These are phyloP conservation scores for Pichia eremophila DNA, from an alignment of 805 yeast species.

Conservation along the genomic window DNA sequence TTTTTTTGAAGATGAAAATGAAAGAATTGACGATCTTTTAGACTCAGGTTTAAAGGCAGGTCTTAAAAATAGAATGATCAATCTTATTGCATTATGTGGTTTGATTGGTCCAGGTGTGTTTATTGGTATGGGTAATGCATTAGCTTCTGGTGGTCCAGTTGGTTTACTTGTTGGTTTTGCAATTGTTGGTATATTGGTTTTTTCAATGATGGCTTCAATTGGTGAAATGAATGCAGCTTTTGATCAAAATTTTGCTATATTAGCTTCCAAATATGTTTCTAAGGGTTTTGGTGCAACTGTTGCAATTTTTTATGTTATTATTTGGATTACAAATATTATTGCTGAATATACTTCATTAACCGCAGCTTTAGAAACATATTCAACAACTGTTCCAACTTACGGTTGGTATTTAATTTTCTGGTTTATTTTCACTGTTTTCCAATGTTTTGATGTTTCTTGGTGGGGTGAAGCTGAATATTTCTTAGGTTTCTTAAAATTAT, in stretches of 20 bases:
- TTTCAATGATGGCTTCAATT: constrained; percentile 44
- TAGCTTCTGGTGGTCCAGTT: constrained; percentile 43
- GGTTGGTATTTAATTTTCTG: constrained; percentile 48
- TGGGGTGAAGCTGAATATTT: constrained; percentile 52
- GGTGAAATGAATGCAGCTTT: constrained; percentile 48
- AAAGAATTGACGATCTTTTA: constrained; percentile 11
- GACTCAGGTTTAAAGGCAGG: constrained; percentile 15
- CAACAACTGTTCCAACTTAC: constrained; percentile 42
- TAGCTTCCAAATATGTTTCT: constrained; percentile 43
- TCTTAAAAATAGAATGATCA: constrained; percentile 15
- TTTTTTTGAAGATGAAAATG: constrained; percentile 8
- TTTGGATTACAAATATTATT: constrained; percentile 49
- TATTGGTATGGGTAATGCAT: constrained; percentile 40
- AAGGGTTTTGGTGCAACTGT: constrained; percentile 50
- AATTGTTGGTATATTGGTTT: constrained; percentile 42
- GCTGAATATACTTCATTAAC: constrained; percentile 48
- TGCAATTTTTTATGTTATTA: constrained; percentile 42
- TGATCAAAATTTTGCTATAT: constrained; percentile 44
- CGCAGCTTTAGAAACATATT: constrained; percentile 39
- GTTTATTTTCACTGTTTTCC: constrained; percentile 41
- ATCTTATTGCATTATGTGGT: constrained; percentile 29
- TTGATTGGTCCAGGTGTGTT: constrained; percentile 53
- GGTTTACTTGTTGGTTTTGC: constrained; percentile 41
- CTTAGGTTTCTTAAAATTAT: constrained; percentile 40
- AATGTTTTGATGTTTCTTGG: constrained; percentile 40